These are phyloP conservation scores for Linum lewisii DNA, from an alignment of 345 rosid genomes.

Conservation along the genomic window DNA sequence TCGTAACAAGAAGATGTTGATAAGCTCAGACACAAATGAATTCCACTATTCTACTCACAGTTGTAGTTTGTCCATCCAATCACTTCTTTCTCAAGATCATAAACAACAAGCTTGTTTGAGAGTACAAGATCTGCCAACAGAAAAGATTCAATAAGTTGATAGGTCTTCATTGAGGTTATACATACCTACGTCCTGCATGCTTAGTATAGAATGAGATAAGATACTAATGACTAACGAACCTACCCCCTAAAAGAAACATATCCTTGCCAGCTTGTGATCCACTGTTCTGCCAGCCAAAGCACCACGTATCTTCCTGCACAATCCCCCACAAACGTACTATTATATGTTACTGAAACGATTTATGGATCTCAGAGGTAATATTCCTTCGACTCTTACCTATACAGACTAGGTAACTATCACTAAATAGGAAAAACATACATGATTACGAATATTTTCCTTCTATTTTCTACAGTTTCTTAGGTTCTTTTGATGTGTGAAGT, in stretches of 20 bases:
- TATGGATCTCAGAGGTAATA: no score
- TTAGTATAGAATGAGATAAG: not conserved
- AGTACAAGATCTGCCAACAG: conserved; percentile 59
- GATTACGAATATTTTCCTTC: no score
- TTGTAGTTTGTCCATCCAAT: conserved; percentile 83
- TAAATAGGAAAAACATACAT: no score
- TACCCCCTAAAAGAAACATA: conserved; percentile 32
- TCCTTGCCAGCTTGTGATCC: conserved; percentile 17
- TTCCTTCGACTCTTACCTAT: no score
- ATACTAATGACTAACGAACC: not conserved
- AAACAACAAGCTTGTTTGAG: conserved; percentile 69
- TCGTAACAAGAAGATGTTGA: no score
- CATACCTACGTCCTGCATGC: no score
- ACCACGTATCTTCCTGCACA: conserved; percentile 18
- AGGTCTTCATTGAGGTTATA: no score
- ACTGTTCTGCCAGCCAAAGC: conserved; percentile 30
- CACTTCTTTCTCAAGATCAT: conserved; percentile 58
- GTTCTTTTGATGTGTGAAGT: no score
- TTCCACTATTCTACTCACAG: conserved; percentile 42
- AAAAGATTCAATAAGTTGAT: no score
- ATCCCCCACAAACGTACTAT: not conserved
- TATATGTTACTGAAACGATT: no score
- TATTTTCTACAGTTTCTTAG: no score
- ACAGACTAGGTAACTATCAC: no score
- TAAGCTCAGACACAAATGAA: not conserved